These are phyloP conservation scores for Xylaria bambusicola DNA, from an alignment of 495 filamentous ascomycete species.

Conservation along the genomic window DNA sequence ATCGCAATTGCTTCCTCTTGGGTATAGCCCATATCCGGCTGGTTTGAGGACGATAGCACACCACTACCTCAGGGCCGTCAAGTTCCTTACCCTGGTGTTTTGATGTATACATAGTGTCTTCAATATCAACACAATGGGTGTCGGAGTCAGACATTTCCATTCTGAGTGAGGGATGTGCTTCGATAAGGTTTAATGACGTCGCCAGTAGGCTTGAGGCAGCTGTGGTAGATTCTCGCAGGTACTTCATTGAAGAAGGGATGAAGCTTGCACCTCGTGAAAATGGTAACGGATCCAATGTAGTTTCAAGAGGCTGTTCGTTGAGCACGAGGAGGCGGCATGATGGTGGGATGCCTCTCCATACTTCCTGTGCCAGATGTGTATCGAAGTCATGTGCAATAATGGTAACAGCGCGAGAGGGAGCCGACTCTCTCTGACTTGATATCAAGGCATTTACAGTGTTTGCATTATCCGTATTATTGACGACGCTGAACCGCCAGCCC, in stretches of 20 bases:
- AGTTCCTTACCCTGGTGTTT: background rate
- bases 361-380: slow-evolving; percentile 15
- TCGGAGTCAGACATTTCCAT: background rate
- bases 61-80: background rate
- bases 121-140: slow-evolving; percentile 5
- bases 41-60: slow-evolving; percentile 11
- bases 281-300: slow-evolving; percentile 16
- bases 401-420: slow-evolving; percentile 14
- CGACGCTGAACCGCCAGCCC: slow-evolving; percentile 17
- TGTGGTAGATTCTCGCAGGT: slow-evolving; percentile 12
- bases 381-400: slow-evolving; percentile 21
- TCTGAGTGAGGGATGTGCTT: slow-evolving; percentile 12
- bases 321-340: slow-evolving; percentile 19
- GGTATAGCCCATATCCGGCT: slow-evolving; percentile 38
- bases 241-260: slow-evolving; percentile 21
- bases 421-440: slow-evolving; percentile 10
- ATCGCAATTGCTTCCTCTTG: slow-evolving; percentile 14
- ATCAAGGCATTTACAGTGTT: slow-evolving; percentile 6
- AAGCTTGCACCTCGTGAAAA: slow-evolving; percentile 25
- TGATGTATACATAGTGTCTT: background rate
- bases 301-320: slow-evolving; percentile 14
- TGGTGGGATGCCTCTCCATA: slow-evolving; percentile 22
- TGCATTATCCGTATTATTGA: slow-evolving; percentile 4
- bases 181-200: slow-evolving; percentile 13
- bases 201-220: slow-evolving; percentile 14